A percentile compares a stretch with the other conserved stretches of the same genome.
Evolutionary conservation across 208 protist genomes (phyloP).

Genomic region (Tritrichomonas foetus): DNA sequence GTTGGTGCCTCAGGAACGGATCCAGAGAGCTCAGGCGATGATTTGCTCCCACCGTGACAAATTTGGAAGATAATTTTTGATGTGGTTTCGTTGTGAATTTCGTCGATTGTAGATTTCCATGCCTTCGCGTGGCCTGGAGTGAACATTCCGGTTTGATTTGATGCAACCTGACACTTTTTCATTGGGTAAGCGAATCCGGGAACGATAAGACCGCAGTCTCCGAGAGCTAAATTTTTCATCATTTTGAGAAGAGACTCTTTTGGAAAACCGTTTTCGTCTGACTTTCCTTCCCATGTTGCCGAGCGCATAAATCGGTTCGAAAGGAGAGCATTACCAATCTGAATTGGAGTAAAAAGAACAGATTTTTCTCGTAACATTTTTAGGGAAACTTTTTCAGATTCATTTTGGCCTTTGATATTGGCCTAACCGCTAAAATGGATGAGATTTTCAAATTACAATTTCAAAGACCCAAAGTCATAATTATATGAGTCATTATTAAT

Average conservation of each 20-base stretch:
- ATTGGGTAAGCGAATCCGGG: not conserved
- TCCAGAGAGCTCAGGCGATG: not conserved
- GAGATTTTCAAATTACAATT: too few species aligned
- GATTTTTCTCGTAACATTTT: not conserved
- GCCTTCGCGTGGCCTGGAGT: not conserved
- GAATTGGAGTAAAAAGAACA: not conserved
- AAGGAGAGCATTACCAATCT: not conserved
- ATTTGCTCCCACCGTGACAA: not conserved
- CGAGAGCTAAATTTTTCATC: not conserved
- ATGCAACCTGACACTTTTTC: not conserved
- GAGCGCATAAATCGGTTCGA: slow-evolving; percentile 1
- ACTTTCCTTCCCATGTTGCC: not conserved
- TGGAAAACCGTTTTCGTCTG: not conserved
- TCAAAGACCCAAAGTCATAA: too few species aligned
- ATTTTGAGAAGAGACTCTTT: not conserved
- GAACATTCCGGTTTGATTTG: not conserved
- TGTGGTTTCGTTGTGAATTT: not conserved
- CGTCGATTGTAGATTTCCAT: slow-evolving; percentile 20
- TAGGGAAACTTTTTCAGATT: too few species aligned
- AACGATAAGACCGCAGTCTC: not conserved
- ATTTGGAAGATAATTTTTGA: slow-evolving; percentile 33
- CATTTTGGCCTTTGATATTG: too few species aligned
- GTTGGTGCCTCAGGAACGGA: not conserved
- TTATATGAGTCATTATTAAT: too few species aligned
- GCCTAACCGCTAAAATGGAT: too few species aligned